Evolutionary conservation across 1,284 basidiomycete genomes (phyloP).

Genomic region (Cryptococcus wingfieldii): DNA sequence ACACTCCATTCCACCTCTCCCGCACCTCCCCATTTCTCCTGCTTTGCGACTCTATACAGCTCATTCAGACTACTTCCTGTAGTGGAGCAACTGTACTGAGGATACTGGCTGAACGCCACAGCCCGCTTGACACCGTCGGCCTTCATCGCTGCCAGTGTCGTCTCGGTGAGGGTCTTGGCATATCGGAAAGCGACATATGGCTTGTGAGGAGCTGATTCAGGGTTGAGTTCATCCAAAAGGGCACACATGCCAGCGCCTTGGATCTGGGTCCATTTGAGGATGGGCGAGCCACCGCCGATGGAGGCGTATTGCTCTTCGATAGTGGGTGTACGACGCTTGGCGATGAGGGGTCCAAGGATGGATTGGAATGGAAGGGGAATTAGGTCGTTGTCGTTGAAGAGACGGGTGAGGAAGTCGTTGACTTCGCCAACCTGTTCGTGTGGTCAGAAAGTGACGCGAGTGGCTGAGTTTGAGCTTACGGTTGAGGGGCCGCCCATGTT

Average conservation of each 20-base stretch:
- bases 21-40: conserved; percentile 51
- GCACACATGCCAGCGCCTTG: conserved; percentile 89
- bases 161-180: conserved; percentile 81
- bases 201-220: conserved; percentile 91
- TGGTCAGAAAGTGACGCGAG: neutral
- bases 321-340: conserved; percentile 82
- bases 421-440: conserved; percentile 69
- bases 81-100: conserved; percentile 97
- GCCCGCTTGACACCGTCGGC: conserved; percentile 87
- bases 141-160: conserved; percentile 77
- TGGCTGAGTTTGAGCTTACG: conserved; percentile 51
- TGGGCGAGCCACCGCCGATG: conserved; percentile 98
- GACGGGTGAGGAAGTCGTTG: conserved; percentile 81
- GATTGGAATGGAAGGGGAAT: conserved; percentile 94
- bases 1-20: conserved; percentile 86
- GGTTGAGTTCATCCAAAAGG: conserved; percentile 88
- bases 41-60: conserved; percentile 62
- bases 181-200: conserved; percentile 93
- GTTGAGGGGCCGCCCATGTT: conserved; percentile 98
- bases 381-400: conserved; percentile 92
- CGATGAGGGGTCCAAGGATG: conserved; percentile 81
- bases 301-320: conserved; percentile 92
- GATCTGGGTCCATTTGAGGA: conserved; percentile 79
- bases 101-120: conserved; percentile 97
- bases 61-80: conserved; percentile 97